Evolutionary conservation across 2,329 filamentous ascomycete species (phyloP), one percentile per base, ranked within the genome.

Genomic region (Ophiocordyceps unilateralis): DNA sequence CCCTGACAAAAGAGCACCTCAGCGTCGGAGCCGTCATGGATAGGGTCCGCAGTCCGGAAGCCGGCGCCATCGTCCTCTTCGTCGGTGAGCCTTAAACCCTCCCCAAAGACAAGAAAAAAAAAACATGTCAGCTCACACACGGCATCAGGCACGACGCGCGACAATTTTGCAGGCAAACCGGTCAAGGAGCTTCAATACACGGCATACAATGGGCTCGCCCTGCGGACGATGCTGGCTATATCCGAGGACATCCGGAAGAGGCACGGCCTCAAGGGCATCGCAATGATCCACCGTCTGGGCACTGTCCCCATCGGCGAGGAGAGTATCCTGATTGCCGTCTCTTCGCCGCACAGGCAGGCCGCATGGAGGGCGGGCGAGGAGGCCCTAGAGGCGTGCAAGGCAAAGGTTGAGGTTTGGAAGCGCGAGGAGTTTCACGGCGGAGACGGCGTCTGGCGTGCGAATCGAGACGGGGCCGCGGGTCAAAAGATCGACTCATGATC

Each of bases 321-420:
- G 64, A 93, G 85, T 57, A 89, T 98, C 47, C 65, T 93, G 44
- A 87, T 96, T 52, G 83, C 85, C 1, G 83, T 95, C 4, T 87
- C 83, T 38, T 73, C 84, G 23, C 77, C 83, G 30, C 91, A 96
- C 64, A 70, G 91, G 8, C 74, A 82, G 51, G 83, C 82, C 14
- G 88, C 85, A 5, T 98, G 89, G 89, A 65, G 67, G 52, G 89
- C 83, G 0, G 89, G 84, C 0, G 89, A 96, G 65, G 85, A 93
- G 63, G 83, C 87, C 28, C 64, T 96, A 45, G 89, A 96, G 65
- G 67, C 76, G 57, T 86, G 84, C 55, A 98, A 96, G 66, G 75
- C 74, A 44, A 77, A 71, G 50, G 85, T 85, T n/a, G 91, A 98
- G 66, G 80, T 98, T 37, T 95, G 89, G 89, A 95, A 95, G 65